Evolutionary conservation across 768 basidiomycete species (phyloP).

Genomic region (Agaricus subrufescens): DNA sequence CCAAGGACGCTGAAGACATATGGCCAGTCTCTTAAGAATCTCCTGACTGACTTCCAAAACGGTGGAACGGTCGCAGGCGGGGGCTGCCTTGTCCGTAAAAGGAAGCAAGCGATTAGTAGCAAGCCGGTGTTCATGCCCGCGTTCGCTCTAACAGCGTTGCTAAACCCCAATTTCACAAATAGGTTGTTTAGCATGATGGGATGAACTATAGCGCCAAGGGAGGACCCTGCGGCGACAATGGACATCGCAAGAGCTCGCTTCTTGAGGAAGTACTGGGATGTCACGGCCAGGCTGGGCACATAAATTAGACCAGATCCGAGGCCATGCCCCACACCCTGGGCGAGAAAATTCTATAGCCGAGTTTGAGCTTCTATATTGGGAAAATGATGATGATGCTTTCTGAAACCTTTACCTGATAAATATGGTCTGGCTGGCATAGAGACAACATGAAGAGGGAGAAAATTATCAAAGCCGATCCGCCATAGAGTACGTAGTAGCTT

Average conservation of each 20-base stretch:
- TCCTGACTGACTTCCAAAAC: conserved; percentile 2
- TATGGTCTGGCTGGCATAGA: conserved; percentile 20
- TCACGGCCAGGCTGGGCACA: conserved; percentile 36
- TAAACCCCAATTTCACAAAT: conserved; percentile 17
- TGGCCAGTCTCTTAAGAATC: conserved; percentile 5
- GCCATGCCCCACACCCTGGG: conserved; percentile 44
- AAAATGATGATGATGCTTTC: too few species aligned
- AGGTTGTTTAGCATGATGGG: conserved; percentile 52
- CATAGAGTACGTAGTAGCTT: conserved; percentile 24
- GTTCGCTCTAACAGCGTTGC: conserved; percentile 12
- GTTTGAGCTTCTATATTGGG: too few species aligned
- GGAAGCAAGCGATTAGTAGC: conserved; percentile 11
- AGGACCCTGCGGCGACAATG: conserved; percentile 19
- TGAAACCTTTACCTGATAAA: conserved; percentile 23
- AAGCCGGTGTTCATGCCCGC: conserved; percentile 16
- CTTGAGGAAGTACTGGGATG: conserved; percentile 40
- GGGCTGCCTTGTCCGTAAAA: conserved; percentile 8
- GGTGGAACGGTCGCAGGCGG: conserved; percentile 1
- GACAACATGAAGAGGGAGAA: conserved; percentile 31
- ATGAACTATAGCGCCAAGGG: conserved; percentile 32
- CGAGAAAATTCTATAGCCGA: conserved; percentile 31
- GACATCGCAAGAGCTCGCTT: conserved; percentile 43
- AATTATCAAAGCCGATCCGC: conserved; percentile 22
- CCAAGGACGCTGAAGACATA: conserved; percentile 1
- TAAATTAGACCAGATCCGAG: conserved; percentile 40